phyloP scores from a whole-genome alignment of 2,329 filamentous ascomycete genomes.

The Aspergillus carbonarius region DNA sequence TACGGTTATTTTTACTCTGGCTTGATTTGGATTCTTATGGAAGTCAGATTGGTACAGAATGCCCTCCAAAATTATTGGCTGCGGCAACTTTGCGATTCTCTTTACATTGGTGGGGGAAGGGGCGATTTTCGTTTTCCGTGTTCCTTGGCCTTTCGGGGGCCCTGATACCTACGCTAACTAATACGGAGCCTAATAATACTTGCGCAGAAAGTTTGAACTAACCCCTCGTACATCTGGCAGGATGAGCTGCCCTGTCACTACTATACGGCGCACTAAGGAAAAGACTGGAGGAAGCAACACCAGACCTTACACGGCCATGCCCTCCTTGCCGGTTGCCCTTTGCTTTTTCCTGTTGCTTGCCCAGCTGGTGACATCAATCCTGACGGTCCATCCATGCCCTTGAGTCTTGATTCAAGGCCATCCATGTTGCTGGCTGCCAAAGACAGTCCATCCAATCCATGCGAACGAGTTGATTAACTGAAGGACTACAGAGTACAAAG shows the following conservation, averaged over 20 bases:
- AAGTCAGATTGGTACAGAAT: not conserved
- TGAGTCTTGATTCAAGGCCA: not conserved
- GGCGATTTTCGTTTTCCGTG: not conserved
- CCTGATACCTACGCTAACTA: not conserved
- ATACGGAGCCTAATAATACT: not conserved
- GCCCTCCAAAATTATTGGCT: not conserved
- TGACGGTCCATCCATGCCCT: not conserved
- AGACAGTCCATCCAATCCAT: not conserved
- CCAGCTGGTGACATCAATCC: not conserved
- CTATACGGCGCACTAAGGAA: not conserved
- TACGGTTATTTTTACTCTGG: not conserved
- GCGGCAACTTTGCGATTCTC: not conserved
- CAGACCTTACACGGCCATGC: not conserved
- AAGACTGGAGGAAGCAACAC: not conserved
- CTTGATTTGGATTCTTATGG: not conserved
- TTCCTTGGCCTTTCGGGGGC: not conserved
- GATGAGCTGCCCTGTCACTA: slow-evolving; percentile 2
- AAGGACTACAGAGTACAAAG: not conserved
- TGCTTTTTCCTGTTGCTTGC: not conserved
- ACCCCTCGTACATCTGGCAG: not conserved
- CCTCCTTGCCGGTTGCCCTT: not conserved
- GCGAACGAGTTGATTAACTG: not conserved
- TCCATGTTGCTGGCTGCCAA: too few relatives aligned
- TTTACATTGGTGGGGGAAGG: not conserved
- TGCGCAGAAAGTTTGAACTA: not conserved